These are phyloP conservation scores for Tricholoma furcatifolium DNA, from an alignment of 768 basidiomycete species.

Conservation along the genomic window DNA sequence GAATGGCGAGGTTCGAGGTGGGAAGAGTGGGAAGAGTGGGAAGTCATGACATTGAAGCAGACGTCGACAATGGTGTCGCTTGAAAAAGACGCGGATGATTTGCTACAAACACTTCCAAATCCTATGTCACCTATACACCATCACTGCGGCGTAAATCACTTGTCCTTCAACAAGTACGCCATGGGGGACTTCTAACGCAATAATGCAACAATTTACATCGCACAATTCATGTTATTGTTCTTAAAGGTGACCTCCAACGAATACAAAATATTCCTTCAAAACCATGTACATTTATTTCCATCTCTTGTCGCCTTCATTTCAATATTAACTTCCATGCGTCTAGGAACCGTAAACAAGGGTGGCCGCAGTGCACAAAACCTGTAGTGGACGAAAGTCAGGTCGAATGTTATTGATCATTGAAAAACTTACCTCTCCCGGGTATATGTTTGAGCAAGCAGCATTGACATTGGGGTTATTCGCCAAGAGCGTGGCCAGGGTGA, in stretches of 20 bases:
- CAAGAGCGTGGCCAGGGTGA: conserved; percentile 43
- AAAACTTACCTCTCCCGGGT: conserved; percentile 51
- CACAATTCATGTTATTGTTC: no score
- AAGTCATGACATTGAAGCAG: conserved; percentile 26
- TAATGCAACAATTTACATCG: no score
- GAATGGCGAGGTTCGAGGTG: not conserved
- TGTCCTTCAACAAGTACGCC: no score
- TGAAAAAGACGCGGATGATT: not conserved
- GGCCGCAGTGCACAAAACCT: conserved; percentile 14
- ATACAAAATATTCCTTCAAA: no score
- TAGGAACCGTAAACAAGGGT: not conserved
- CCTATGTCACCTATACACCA: not conserved
- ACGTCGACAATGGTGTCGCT: not conserved
- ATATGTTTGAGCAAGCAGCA: conserved; percentile 50
- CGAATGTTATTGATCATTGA: not conserved
- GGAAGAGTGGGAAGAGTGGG: conserved; percentile 12
- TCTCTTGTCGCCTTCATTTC: no score
- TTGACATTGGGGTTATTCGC: conserved; percentile 69
- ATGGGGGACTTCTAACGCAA: no score
- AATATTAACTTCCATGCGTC: not conserved
- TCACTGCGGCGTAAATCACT: no score
- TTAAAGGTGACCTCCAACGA: no score
- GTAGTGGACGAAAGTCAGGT: not conserved
- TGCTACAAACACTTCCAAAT: conserved; percentile 3
- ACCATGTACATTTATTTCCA: no score